Evolutionary conservation across 2,329 filamentous ascomycete genomes (phyloP).

Genomic region (Colletotrichum phormii): DNA sequence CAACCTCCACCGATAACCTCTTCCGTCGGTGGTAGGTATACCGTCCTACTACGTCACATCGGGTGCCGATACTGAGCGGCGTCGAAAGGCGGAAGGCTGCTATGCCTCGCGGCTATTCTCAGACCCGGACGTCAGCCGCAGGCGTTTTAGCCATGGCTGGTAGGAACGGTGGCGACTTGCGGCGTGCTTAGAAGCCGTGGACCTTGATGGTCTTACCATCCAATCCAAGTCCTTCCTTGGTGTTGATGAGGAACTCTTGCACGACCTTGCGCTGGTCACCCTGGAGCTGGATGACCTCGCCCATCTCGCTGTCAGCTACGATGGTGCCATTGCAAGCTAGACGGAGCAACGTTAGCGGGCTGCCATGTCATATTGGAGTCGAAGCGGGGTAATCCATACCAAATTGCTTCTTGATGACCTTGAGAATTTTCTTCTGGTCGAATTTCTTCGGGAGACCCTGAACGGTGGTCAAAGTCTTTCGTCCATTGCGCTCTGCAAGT

Average conservation of each 20-base stretch:
- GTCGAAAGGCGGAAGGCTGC: slow-evolving; percentile 5
- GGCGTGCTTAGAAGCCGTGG: slow-evolving; percentile 58
- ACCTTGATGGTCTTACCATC: slow-evolving; percentile 98
- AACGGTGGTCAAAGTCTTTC: slow-evolving; percentile 99
- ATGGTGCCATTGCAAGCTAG: slow-evolving; percentile 99
- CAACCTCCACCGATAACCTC: slow-evolving; percentile 33
- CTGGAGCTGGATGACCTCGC: slow-evolving; percentile 99
- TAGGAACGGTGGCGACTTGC: slow-evolving; percentile 53
- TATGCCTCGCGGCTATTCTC: slow-evolving; percentile 13
- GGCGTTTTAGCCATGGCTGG: slow-evolving; percentile 13
- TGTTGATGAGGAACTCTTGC: slow-evolving; percentile 96
- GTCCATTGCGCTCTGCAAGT: slow-evolving; percentile 97
- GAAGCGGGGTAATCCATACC: slow-evolving; percentile 62
- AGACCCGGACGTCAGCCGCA: slow-evolving; percentile 34
- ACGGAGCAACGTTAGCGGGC: slow-evolving; percentile 40
- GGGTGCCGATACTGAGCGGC: slow-evolving; percentile 34
- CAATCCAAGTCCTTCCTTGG: slow-evolving; percentile 93
- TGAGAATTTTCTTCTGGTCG: slow-evolving; percentile 99
- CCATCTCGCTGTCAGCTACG: slow-evolving; percentile 95
- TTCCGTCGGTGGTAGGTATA: slow-evolving; percentile 30
- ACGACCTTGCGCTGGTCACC: slow-evolving; percentile 99
- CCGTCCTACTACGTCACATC: slow-evolving; percentile 35
- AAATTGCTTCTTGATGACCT: slow-evolving; percentile 99
- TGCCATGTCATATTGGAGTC: background rate
- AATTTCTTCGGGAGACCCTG: slow-evolving; percentile 99